Evolutionary conservation across 202 grass and related monocot genomes (phyloP).

Genomic region (Hordeum pubiflorum): DNA sequence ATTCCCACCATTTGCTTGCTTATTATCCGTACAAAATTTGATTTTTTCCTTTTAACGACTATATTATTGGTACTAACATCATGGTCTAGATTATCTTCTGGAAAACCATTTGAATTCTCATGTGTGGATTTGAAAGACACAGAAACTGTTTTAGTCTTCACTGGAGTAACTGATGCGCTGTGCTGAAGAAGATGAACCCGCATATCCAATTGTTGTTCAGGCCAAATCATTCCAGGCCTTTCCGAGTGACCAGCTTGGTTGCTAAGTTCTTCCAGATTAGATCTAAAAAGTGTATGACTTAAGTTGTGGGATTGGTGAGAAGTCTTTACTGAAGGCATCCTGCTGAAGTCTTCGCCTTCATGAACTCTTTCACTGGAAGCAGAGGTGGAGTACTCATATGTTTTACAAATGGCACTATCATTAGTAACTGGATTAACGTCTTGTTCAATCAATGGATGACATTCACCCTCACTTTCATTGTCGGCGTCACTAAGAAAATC

Average conservation of each 20-base stretch:
- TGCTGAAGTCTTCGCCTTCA: background rate
- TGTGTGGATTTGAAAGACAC: slow-evolving; percentile 39
- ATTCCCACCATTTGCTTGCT: slow-evolving; percentile 98
- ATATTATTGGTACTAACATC: slow-evolving; percentile 28
- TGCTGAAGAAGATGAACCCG: slow-evolving; percentile 7
- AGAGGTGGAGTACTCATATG: background rate
- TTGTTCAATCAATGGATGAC: slow-evolving; percentile 40
- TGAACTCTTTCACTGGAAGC: slow-evolving; percentile 27
- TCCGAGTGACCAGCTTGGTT: slow-evolving; percentile 31
- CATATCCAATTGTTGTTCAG: slow-evolving; percentile 43
- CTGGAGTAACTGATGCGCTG: slow-evolving; percentile 14
- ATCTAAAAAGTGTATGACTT: slow-evolving; percentile 1
- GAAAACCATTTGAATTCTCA: slow-evolving; percentile 25
- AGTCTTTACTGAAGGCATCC: background rate
- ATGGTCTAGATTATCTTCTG: slow-evolving; percentile 13
- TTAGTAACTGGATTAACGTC: slow-evolving; percentile 4
- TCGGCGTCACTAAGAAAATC: slow-evolving; percentile 50
- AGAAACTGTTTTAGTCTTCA: background rate
- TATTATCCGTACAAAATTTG: slow-evolving; percentile 73
- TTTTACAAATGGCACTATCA: slow-evolving; percentile 25
- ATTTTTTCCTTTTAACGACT: slow-evolving; percentile 42
- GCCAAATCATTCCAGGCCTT: slow-evolving; percentile 56
- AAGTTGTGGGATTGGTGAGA: slow-evolving; percentile 27
- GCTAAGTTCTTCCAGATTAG: background rate
- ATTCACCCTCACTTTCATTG: slow-evolving; percentile 51